phyloP scores from a whole-genome alignment of 306 rosid species.

The Corylus heterophylla region DNA sequence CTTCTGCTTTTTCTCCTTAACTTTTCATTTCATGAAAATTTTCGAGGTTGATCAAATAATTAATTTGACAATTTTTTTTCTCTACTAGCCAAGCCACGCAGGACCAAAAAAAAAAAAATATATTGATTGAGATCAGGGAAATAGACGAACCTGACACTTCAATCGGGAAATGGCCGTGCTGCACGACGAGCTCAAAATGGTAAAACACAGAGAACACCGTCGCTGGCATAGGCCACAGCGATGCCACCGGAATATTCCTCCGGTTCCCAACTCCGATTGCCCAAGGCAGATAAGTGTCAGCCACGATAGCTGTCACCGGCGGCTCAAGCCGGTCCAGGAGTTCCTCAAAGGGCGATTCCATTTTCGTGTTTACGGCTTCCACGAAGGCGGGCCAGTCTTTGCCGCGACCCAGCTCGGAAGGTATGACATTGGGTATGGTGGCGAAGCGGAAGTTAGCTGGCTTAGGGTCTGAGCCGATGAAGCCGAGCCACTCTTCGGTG shows the following conservation, averaged over 20 bases:
- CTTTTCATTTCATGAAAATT: no score
- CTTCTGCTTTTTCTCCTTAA: no score
- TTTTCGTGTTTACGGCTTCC: conserved; percentile 1
- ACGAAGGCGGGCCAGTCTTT: conserved; percentile 11
- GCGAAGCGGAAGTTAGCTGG: conserved; percentile 33
- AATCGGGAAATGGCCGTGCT: conserved; percentile 8
- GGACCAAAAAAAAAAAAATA: no score
- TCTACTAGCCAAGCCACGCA: no score
- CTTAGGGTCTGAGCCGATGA: conserved; percentile 14
- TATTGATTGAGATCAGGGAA: no score
- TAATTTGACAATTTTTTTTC: no score
- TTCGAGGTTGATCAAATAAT: no score
- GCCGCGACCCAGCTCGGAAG: conserved; percentile 16
- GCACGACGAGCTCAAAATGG: background rate
- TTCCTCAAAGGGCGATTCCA: conserved; percentile 25
- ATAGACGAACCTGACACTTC: background rate
- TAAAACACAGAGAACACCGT: conserved; percentile 21
- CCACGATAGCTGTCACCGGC: conserved; percentile 31
- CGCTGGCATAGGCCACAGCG: conserved; percentile 50
- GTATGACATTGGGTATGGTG: conserved; percentile 35
- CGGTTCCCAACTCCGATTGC: conserved; percentile 25
- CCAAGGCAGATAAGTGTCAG: conserved; percentile 38
- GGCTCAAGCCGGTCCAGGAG: conserved; percentile 36
- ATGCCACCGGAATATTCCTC: conserved; percentile 45
- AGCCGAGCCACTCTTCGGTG: conserved; percentile 35